A percentile compares a stretch with the other conserved stretches of the same genome.
Conservation (phyloP, 345 rosid genomes). For the Moricandia arvensis region DNA sequence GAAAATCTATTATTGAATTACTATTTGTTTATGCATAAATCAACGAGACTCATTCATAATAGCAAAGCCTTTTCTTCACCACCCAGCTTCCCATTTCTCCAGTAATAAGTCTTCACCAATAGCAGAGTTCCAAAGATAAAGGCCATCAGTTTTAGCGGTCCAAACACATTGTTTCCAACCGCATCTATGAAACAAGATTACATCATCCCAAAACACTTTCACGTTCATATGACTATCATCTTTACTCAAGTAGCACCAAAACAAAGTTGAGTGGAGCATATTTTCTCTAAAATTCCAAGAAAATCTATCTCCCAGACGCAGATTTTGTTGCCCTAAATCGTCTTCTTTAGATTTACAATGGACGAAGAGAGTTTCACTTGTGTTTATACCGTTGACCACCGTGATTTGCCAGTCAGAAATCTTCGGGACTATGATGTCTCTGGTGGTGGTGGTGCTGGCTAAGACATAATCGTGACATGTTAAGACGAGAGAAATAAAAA, state of each 20-base stretch:
- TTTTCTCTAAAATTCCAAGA: conserved; percentile 34
- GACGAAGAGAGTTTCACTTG: conserved; percentile 7
- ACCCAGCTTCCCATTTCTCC: conserved; percentile 28
- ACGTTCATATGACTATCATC: conserved; percentile 21
- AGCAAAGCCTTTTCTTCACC: background rate
- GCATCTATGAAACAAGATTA: conserved; percentile 33
- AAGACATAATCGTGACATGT: background rate
- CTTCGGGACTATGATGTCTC: conserved; percentile 19
- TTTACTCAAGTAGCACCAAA: conserved; percentile 41
- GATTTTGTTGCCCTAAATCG: conserved; percentile 33
- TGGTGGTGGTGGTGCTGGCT: background rate
- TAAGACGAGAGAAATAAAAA: conserved; percentile 6
- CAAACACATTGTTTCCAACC: conserved; percentile 41
- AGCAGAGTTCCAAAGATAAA: conserved; percentile 33
- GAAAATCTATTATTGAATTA: background rate
- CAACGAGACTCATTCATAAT: background rate
- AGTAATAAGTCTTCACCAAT: conserved; percentile 2
- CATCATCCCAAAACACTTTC: conserved; percentile 39
- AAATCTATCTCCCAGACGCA: background rate
- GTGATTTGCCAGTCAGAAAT: conserved; percentile 26
- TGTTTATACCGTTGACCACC: conserved; percentile 24
- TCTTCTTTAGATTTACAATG: conserved; percentile 44
- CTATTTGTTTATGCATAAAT: background rate
- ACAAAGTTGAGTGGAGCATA: conserved; percentile 31
- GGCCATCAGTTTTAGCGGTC: conserved; percentile 37